phyloP scores from a whole-genome alignment of 495 filamentous ascomycete species.

The Talaromyces borbonicus region DNA sequence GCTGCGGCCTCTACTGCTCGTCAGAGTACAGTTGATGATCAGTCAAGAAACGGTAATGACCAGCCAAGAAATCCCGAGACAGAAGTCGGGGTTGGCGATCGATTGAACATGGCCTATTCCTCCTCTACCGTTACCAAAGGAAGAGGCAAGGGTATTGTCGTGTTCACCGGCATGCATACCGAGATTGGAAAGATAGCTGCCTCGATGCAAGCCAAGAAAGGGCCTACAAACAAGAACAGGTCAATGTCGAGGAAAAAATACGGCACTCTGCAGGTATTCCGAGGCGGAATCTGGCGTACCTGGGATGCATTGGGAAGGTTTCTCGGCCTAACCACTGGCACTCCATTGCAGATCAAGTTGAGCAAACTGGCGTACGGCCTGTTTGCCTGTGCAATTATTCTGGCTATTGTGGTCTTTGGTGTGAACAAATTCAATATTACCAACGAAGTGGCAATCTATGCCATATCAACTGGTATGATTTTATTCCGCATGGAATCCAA shows the following conservation, averaged over 20 bases:
- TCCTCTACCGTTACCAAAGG: constrained; percentile 66
- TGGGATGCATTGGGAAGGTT: constrained; percentile 57
- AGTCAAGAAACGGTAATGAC: neutral
- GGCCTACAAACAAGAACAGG: constrained; percentile 44
- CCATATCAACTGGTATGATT: constrained; percentile 54
- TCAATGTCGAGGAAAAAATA: constrained; percentile 56
- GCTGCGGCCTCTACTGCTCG: neutral
- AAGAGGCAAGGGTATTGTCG: constrained; percentile 57
- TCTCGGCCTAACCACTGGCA: constrained; percentile 68
- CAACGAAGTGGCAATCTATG: constrained; percentile 71
- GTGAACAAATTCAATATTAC: constrained; percentile 61
- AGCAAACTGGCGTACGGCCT: constrained; percentile 66
- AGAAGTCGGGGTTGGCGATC: constrained; percentile 55
- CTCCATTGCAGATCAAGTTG: constrained; percentile 73
- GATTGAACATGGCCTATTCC: constrained; percentile 61
- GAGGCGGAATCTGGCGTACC: constrained; percentile 45
- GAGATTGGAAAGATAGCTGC: constrained; percentile 79
- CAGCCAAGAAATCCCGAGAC: constrained; percentile 12
- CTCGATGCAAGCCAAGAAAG: constrained; percentile 46
- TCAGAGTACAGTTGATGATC: too few relatives aligned
- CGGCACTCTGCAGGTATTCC: constrained; percentile 47
- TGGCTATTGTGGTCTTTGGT: constrained; percentile 72
- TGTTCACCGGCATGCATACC: constrained; percentile 68
- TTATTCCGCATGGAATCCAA: too few relatives aligned
- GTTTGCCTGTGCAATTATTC: constrained; percentile 61